Percentiles rank a stretch among this genome's conserved stretches.
Conservation (phyloP, 441 rosid genomes). For the Eutrema salsugineum region DNA sequence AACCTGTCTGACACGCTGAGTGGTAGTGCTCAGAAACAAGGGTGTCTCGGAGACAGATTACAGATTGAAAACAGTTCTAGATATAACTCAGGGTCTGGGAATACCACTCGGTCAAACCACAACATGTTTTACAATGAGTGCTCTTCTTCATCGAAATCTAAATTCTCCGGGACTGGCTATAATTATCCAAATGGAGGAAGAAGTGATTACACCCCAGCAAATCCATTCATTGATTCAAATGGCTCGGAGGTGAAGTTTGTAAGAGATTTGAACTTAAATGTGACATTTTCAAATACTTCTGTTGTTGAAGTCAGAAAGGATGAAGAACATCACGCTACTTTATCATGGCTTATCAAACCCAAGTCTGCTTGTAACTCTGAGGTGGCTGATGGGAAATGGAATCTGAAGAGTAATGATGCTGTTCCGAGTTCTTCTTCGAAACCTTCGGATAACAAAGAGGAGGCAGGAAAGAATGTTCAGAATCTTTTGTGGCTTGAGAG, state of each 20-base stretch:
- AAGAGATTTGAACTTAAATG: constrained; percentile 63
- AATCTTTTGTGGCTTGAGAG: constrained; percentile 37
- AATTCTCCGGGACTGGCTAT: constrained; percentile 34
- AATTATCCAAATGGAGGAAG: constrained; percentile 41
- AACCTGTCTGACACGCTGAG: constrained; percentile 49
- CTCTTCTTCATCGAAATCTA: constrained; percentile 52
- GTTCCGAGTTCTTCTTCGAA: constrained; percentile 41
- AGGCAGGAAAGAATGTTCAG: constrained; percentile 34
- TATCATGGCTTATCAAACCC: constrained; percentile 69
- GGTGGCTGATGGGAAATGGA: constrained; percentile 33
- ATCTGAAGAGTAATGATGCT: constrained; percentile 38
- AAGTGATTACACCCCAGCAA: constrained; percentile 37
- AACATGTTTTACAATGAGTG: constrained; percentile 63
- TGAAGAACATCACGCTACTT: constrained; percentile 39
- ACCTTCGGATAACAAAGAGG: constrained; percentile 36
- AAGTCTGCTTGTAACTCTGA: constrained; percentile 45
- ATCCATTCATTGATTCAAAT: constrained; percentile 35
- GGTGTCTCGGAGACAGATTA: constrained; percentile 52
- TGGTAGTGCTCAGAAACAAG: constrained; percentile 51
- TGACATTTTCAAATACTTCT: constrained; percentile 38
- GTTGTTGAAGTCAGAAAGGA: constrained; percentile 43
- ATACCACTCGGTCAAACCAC: constrained; percentile 37
- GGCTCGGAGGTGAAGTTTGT: constrained; percentile 40
- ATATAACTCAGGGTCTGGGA: constrained; percentile 40
- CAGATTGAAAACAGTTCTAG: constrained; percentile 45